A percentile compares a stretch with the other conserved stretches of the same genome.
Conservation (phyloP, 2,329 filamentous ascomycete genomes). For the Emydomyces testavorans region DNA sequence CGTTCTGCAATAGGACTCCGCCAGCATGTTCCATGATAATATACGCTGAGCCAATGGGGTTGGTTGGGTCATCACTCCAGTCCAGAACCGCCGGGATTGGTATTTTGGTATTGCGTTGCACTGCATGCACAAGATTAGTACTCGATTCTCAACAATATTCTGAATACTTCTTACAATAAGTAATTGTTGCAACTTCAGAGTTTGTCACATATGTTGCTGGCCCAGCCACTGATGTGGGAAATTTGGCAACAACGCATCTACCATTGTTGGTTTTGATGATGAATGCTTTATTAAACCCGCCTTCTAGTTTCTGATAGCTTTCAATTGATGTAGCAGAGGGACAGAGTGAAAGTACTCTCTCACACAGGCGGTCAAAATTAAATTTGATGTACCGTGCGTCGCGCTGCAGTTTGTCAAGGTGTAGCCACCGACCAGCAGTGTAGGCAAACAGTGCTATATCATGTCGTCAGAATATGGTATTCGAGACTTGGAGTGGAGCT, state of each 20-base stretch:
- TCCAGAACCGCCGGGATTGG: slow-evolving; percentile 36
- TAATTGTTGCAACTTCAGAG: slow-evolving; percentile 34
- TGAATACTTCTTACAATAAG: slow-evolving; percentile 26
- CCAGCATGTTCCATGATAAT: slow-evolving; percentile 32
- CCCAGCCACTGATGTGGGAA: slow-evolving; percentile 28
- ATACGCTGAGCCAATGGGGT: slow-evolving; percentile 29
- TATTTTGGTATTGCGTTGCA: slow-evolving; percentile 30
- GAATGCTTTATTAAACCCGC: slow-evolving; percentile 37
- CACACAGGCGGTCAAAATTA: slow-evolving; percentile 32
- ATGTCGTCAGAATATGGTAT: slow-evolving; percentile 9
- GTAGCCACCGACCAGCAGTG: slow-evolving; percentile 31
- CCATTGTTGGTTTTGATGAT: slow-evolving; percentile 33
- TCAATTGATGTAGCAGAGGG: slow-evolving; percentile 27
- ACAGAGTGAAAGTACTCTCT: slow-evolving; percentile 28
- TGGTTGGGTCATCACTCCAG: slow-evolving; percentile 31
- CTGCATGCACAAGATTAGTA: slow-evolving; percentile 17
- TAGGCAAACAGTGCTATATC: slow-evolving; percentile 21
- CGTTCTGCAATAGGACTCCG: slow-evolving; percentile 26
- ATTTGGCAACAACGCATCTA: slow-evolving; percentile 30
- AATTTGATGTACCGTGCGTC: slow-evolving; percentile 31
- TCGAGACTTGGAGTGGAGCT: slow-evolving; percentile 4
- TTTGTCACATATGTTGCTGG: slow-evolving; percentile 13
- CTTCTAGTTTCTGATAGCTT: slow-evolving; percentile 35
- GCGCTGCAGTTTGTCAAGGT: slow-evolving; percentile 27
- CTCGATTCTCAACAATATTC: not conserved